Base-by-base conservation (phyloP, 306 rosid species). In the Medicago arabica region DNA sequence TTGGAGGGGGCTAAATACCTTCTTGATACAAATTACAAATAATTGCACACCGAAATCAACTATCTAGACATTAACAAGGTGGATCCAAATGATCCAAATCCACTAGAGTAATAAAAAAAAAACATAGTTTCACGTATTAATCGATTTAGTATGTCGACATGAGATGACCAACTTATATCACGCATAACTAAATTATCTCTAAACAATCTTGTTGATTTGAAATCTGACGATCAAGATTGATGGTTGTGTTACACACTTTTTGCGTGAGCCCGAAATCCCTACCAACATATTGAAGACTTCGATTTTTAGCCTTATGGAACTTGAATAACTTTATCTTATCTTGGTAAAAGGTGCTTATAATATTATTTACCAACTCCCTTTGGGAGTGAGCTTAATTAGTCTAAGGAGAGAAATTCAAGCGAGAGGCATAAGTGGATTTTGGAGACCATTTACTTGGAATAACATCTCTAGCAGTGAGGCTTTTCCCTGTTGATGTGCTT, bases 401-500 rank as follows among this genome's bases (percentile, higher is more conserved):
- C 53, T 2, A 85, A 46, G 65, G 39, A 81, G 34, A 59, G 84
- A 93, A 93, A 38, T 91, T 89, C 9, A 91, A 78, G 75, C 90
- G 85, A 47, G 98, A 89, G n/a, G 93, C 69, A 70, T 93, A 93
- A 50, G 93, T 93, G 36, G 88, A 88, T 76, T 88, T 89, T 1
- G 98, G 91, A 83, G 97, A 68, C 97, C 97, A 93, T 39, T 88
- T 88, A 50, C 74, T 53, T 13, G 98, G 98, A 73, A 93, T 91
- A 10, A 93, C 97, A 68, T 80, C 90, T 71, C 79, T 87, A 31
- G 97, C 93, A 15, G 92, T 87, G 28, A 94, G 89, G 53, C 75
- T 71, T 80, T 19, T 90, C 31, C 85, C 90, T 0, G 93, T 79
- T 8, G 96, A 83, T 36, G 98, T 94, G 46, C 87, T 86, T 69